Base-by-base conservation (phyloP, 2,329 filamentous ascomycete genomes). In the Neospermospora avenae region DNA sequence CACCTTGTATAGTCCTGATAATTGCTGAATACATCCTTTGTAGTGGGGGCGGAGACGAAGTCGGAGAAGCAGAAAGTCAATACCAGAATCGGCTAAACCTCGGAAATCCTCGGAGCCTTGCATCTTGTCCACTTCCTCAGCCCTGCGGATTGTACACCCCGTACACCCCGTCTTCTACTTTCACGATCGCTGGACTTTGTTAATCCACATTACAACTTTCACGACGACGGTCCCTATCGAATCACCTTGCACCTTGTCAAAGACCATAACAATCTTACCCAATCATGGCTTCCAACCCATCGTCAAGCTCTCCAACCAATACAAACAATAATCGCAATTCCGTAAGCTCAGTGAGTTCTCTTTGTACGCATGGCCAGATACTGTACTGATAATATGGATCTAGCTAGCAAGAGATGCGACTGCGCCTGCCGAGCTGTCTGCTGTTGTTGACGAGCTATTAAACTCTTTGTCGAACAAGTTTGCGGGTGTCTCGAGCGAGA, bases 391-490 rank as follows among this genome's bases (percentile, higher is more conserved):
- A 57, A 41, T 46, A 16, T 20, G 39, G 22, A 37, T 35, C 24
- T 51, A 69, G 67, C 62, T 61, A 57, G 60, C 61, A 22, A 59
- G 64, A n/a, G 68, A 69, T 51, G 52, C 64, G 8, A 68, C 70
- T 34, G 67, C 70, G 5, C 65, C 67, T 8, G 65, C 70, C 1
- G 71, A 73, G 46, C 65, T 73, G 14, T 69, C 69, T 53, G 68
- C 63, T 3, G 90, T 92, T 1, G 88, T 97, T 1, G 93, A 97
- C 68, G 91, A 96, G 42, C 82, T 97, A 2, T 79, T 97, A 3
- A 91, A 93, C 72, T 88, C 91, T 48, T 78, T 97, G 0, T 90
- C 90, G 55, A 88, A 85, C 74, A 96, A 96, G 74, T 96, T 96
- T 74, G 87, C 89, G 20, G 85, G 84, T 13, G 86, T 96, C 4